Base-by-base conservation (phyloP, 371 early-diverging fungal genomes). In the Actinomucor elegans region DNA sequence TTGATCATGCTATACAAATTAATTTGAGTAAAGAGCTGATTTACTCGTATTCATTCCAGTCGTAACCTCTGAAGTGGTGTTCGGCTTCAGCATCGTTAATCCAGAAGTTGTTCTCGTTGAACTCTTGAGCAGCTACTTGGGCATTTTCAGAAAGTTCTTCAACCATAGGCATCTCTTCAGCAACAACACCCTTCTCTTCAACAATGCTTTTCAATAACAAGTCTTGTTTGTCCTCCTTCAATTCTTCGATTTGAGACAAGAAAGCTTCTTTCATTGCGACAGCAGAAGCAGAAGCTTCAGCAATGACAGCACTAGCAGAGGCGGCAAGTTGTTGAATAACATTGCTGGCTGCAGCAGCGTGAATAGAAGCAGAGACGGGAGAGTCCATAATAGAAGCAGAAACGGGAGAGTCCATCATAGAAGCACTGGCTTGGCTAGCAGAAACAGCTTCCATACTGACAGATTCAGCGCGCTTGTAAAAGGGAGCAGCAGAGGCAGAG, bases 61-160 rank as follows among this genome's bases (percentile, higher is more conserved):
- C 26, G 14, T 48, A 59, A 6, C 59, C 59, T 24, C 36, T 41
- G 41, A 47, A 59, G 5, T 14, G 21, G 0, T 23, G 21, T 43
- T 59, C 53, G 33, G 56, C 61, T 24, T 29, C 17, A 27, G 28
- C 34, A 29, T 55, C 48, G n/a, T 35, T 28, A 40, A 49, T 46
- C 51, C 55, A 45, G 23, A 50, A 37, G 11, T 26, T 12, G 17
- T 56, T 21, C 2, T 40, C 44, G n/a, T 23, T 38, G 28, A 21
- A 12, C 4, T 52, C n/a, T 26, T 45, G 34, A 5, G 35, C 21
- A 10, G 20, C 37, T 7, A 29, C 27, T 10, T 18, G 31, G 5
- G 14, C 42, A 12, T 14, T 12, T 17, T 11, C 40, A n/a, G 20
- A 26, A 15, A 14, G 32, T 43, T 48, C 31, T 46, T 61, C 28